These are phyloP conservation scores for Linum tenue DNA, from an alignment of 345 rosid genomes.

Conservation along the genomic window DNA sequence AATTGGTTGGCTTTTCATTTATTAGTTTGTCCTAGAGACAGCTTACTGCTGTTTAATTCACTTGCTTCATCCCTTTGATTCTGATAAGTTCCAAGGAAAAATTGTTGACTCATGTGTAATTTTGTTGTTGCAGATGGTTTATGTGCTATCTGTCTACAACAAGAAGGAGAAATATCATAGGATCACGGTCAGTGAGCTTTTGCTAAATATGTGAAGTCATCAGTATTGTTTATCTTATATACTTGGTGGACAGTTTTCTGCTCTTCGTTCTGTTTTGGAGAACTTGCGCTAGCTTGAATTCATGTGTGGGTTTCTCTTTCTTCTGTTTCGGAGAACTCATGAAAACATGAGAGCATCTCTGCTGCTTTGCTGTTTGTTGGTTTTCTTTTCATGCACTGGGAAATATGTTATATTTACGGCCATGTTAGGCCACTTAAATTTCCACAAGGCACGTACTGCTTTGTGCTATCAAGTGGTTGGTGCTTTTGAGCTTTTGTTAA, in stretches of 20 bases:
- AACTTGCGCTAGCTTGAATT: too few relatives aligned
- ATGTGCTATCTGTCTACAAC: slow-evolving; percentile 1
- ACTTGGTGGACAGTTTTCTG: too few relatives aligned
- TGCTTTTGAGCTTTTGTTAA: neutral
- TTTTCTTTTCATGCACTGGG: too few relatives aligned
- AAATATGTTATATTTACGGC: neutral
- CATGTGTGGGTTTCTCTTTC: too few relatives aligned
- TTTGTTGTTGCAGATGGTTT: slow-evolving; percentile 2
- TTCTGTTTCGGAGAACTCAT: too few relatives aligned
- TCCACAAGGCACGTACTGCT: neutral
- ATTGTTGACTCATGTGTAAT: neutral
- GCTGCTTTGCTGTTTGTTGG: too few relatives aligned
- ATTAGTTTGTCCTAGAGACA: neutral
- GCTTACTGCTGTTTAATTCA: too few relatives aligned
- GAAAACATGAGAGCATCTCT: too few relatives aligned
- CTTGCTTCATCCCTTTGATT: neutral
- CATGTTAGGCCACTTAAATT: neutral
- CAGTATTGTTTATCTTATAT: neutral
- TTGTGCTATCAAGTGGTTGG: neutral
- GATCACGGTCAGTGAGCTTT: slow-evolving; percentile 9
- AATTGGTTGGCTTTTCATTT: neutral
- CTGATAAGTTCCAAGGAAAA: neutral
- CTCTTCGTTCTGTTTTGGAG: too few relatives aligned
- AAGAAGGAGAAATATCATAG: slow-evolving; percentile 5
- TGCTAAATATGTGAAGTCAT: neutral